These are phyloP conservation scores for Dioszegia aurantiaca DNA, from an alignment of 768 basidiomycete species.

Conservation along the genomic window DNA sequence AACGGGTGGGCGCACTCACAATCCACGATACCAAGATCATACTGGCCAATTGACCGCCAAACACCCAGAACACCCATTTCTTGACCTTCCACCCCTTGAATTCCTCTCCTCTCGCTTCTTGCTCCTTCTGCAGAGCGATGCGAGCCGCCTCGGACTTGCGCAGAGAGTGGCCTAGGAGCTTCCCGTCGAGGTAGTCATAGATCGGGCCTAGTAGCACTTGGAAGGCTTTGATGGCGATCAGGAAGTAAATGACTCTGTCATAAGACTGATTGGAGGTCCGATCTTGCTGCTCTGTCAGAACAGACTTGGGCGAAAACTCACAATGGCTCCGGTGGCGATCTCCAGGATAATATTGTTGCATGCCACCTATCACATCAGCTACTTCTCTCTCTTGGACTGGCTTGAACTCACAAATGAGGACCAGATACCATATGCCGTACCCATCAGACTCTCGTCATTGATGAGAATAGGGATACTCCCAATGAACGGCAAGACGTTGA, in stretches of 20 bases:
- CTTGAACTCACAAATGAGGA: slow-evolving; percentile 43
- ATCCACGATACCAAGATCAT: slow-evolving; percentile 37
- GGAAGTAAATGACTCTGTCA: slow-evolving; percentile 44
- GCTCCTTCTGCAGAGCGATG: slow-evolving; percentile 18
- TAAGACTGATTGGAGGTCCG: slow-evolving; percentile 28
- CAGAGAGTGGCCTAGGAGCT: slow-evolving; percentile 39
- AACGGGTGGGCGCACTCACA: slow-evolving; percentile 22
- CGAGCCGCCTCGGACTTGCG: slow-evolving; percentile 28
- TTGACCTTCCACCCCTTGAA: slow-evolving; percentile 31
- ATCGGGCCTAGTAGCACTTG: slow-evolving; percentile 33
- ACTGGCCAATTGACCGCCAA: slow-evolving; percentile 18
- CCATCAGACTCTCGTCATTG: slow-evolving; percentile 36
- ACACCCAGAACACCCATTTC: slow-evolving; percentile 16
- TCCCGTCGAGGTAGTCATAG: slow-evolving; percentile 42
- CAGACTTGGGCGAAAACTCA: slow-evolving; percentile 14
- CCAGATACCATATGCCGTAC: slow-evolving; percentile 48
- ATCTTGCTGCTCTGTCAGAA: slow-evolving; percentile 32
- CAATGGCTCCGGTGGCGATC: slow-evolving; percentile 45
- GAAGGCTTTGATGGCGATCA: slow-evolving; percentile 43
- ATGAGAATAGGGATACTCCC: slow-evolving; percentile 45
- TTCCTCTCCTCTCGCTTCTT: slow-evolving; percentile 5
- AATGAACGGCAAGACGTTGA: slow-evolving; percentile 47
- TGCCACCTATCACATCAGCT: slow-evolving; percentile 18
- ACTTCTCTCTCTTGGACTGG: background rate
- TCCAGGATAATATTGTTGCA: slow-evolving; percentile 39